Conservation (phyloP, 2,329 filamentous ascomycete genomes). For the Pyrenochaeta sp. region DNA sequence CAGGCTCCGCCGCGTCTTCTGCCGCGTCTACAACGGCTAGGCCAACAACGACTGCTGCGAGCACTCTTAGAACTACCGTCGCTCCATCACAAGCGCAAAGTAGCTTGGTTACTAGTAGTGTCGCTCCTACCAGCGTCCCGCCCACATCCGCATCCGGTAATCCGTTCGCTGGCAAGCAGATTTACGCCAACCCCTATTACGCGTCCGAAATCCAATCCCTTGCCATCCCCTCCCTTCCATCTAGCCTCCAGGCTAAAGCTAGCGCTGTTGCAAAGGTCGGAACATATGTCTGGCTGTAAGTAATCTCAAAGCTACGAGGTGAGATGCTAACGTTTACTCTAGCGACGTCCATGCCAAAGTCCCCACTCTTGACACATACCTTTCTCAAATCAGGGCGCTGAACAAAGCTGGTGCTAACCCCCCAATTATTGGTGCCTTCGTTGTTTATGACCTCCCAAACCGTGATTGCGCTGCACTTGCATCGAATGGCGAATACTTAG, state of each 20-base stretch:
- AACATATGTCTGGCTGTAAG: slow-evolving; percentile 58
- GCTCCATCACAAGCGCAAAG: too few relatives aligned
- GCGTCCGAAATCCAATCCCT: slow-evolving; percentile 59
- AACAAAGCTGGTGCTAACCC: slow-evolving; percentile 57
- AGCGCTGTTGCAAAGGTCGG: slow-evolving; percentile 57
- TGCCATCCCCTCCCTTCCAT: slow-evolving; percentile 68
- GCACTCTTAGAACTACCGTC: not conserved
- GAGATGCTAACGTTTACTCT: not conserved
- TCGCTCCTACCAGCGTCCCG: too few relatives aligned
- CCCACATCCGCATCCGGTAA: slow-evolving; percentile 55
- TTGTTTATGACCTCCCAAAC: slow-evolving; percentile 69
- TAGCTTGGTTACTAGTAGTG: too few relatives aligned
- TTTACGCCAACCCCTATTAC: slow-evolving; percentile 62
- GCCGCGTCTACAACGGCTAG: slow-evolving; percentile 2
- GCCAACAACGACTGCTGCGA: slow-evolving; percentile 19
- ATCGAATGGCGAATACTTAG: slow-evolving; percentile 68
- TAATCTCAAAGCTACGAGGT: not conserved
- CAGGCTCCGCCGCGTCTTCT: slow-evolving; percentile 7
- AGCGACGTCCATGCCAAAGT: slow-evolving; percentile 58
- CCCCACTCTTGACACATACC: slow-evolving; percentile 51
- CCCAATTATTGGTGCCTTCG: slow-evolving; percentile 57
- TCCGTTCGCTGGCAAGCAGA: slow-evolving; percentile 58
- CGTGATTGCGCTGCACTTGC: slow-evolving; percentile 70
- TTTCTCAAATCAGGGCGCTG: slow-evolving; percentile 53
- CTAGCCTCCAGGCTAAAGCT: slow-evolving; percentile 60